phyloP scores from a whole-genome alignment of 331 rosid genomes.

The Rhamnella rubrinervis region DNA sequence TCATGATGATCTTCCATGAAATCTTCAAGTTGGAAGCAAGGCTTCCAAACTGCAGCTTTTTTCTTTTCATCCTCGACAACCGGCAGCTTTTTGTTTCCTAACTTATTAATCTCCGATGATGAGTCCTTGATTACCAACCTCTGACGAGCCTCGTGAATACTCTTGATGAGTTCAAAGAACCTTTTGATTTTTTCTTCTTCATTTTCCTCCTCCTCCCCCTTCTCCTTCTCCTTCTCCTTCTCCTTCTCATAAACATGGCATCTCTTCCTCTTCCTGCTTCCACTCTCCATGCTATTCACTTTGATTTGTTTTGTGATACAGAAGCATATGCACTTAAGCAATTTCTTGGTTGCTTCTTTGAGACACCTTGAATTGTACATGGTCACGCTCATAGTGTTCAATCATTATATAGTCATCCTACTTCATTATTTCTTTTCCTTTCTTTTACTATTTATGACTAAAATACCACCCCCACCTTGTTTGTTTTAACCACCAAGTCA shows the following conservation, averaged over 20 bases:
- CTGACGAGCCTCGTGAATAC: conserved; percentile 12
- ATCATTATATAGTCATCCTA: not conserved
- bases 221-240: not conserved
- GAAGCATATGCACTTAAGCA: not conserved
- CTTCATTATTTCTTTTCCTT: not conserved
- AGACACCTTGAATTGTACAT: not conserved
- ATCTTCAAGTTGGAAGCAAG: conserved; percentile 13
- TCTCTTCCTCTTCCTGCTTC: conserved; percentile 15
- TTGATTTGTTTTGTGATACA: no score
- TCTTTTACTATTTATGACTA: not conserved
- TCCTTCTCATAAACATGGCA: not conserved
- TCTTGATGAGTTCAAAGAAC: conserved; percentile 7
- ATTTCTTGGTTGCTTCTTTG: conserved; percentile 17
- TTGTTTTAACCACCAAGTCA: no score
- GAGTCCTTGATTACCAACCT: not conserved
- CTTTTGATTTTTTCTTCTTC: conserved; percentile 8
- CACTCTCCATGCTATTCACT: not conserved
- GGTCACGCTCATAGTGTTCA: conserved; percentile 2
- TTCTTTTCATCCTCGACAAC: not conserved
- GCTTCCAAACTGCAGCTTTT: conserved; percentile 3
- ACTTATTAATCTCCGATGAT: not conserved
- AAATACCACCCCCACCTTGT: no score
- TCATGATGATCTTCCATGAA: conserved; percentile 2
- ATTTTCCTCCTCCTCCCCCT: not conserved
- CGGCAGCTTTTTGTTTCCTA: no score